Base-by-base conservation (phyloP, 306 rosid genomes). In the Trichosanthes truncata region DNA sequence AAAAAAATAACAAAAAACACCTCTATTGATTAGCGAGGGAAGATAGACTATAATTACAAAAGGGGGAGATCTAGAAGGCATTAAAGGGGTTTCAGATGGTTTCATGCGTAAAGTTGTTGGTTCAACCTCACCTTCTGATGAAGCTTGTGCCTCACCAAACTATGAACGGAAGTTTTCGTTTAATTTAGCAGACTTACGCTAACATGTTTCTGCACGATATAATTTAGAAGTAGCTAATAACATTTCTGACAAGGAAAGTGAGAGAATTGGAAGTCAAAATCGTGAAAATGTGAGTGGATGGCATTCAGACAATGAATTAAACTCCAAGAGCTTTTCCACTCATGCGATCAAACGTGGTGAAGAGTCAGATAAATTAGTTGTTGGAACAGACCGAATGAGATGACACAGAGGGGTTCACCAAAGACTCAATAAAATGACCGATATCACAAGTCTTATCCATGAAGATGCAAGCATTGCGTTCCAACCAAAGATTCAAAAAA, bases 61-160 rank as follows among this genome's bases (percentile, higher is more conserved):
- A 52, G 57, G 21, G 56, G 9, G 57, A 17, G 59, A 14, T 29
- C 33, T 29, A 29, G 33, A 29, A 29, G 33, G 33, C 1, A 29
- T 96, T 82, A 91, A 89, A 87, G 99, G 94, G 56, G 98, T 90
- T 86, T 96, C 99, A 74, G 99, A 86, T 86, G 98, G 98, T 78
- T 86, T 93, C 77, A 83, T 80, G 85, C 87, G 91, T 74, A 90
- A 90, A 71, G 96, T 93, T 80, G 89, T 78, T 73, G 93, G 89
- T 80, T 80, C 97, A 43, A 29, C 89, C 31, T 81, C 87, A 15
- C 84, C 87, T 63, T 43, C 80, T 71, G 45, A 41, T 69, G 96
- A 88, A 73, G 84, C 87, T 23, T 78, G 85, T 60, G 29, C 63
- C 48, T 86, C 90, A 77, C 84, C 90, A 67, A 78, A 81, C 55